Percentiles rank a stretch among this genome's conserved stretches.
phyloP scores from a whole-genome alignment of 495 filamentous ascomycete species.

The Bombardia bombarda region DNA sequence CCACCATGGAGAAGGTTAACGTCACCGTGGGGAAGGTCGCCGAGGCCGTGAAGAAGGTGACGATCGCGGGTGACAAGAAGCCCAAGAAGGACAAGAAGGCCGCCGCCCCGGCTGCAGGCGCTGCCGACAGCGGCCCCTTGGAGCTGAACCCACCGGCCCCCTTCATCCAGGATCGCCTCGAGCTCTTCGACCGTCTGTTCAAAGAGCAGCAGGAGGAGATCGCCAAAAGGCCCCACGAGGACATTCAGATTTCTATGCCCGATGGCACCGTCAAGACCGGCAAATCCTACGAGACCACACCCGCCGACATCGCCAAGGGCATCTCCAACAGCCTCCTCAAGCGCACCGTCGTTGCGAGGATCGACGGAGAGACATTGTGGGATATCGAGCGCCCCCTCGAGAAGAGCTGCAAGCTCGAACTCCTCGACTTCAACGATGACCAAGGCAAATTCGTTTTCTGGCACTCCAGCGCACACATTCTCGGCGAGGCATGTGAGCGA shows the following conservation, averaged over 20 bases:
- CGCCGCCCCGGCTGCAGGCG: slow-evolving; percentile 33
- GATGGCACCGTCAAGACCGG: slow-evolving; percentile 54
- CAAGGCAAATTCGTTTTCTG: slow-evolving; percentile 54
- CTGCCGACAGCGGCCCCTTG: slow-evolving; percentile 28
- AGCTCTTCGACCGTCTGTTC: slow-evolving; percentile 82
- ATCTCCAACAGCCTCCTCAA: slow-evolving; percentile 66
- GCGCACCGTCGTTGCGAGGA: slow-evolving; percentile 70
- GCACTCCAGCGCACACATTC: slow-evolving; percentile 87
- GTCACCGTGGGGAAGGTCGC: slow-evolving; percentile 22
- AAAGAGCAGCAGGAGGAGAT: slow-evolving; percentile 69
- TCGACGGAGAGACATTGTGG: slow-evolving; percentile 73
- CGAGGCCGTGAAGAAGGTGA: slow-evolving; percentile 24
- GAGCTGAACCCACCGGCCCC: slow-evolving; percentile 62
- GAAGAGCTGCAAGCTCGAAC: slow-evolving; percentile 63
- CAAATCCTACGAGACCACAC: slow-evolving; percentile 66
- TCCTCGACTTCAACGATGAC: slow-evolving; percentile 76
- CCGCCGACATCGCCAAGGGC: slow-evolving; percentile 53
- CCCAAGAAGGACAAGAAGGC: slow-evolving; percentile 33
- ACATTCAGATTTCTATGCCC: slow-evolving; percentile 58
- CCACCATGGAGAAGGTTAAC: slow-evolving; percentile 1
- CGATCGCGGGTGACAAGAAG: slow-evolving; percentile 26
- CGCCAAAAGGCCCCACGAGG: slow-evolving; percentile 53
- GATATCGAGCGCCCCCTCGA: slow-evolving; percentile 88
- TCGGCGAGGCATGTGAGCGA: slow-evolving; percentile 89
- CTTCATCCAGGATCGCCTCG: slow-evolving; percentile 76